Base-by-base conservation (phyloP, 306 rosid species). In the Hippophae gyantsensis region DNA sequence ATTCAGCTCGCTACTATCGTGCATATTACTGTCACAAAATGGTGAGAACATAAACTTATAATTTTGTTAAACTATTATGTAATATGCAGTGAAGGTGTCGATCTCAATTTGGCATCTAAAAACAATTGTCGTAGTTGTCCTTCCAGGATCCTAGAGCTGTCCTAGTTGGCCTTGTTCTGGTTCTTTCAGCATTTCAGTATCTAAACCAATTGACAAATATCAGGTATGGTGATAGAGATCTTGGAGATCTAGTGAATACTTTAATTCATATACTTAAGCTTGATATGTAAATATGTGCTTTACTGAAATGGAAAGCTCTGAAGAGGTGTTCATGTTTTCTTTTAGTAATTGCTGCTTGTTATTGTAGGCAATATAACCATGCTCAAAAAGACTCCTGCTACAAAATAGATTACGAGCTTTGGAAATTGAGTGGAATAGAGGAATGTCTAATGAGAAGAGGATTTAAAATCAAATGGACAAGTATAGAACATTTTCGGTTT, bases 311-410 rank as follows among this genome's bases (percentile, higher is more conserved):
- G 38, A 32, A 32, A 32, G 38, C 5, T 32, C 38, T 32, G 38
- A 32, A 32, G 38, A 32, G 38, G 38, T 32, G 38, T 32, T 2
- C 5, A 32, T 32, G 38, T 32, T 32, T 32, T 4, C 38, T 32
- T 32, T 32, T 32, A 18, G 38, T 13, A n/a, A 44, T 57, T 68
- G 68, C 56, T 78, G 54, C 66, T 65, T 78, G 44, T 71, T 18
- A 32, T 44, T 66, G 10, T 68, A 89, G 97, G 98, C 98, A 63
- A 38, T 90, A 56, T 96, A 18, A 18, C 69, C 58, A 93, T 84
- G 97, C 97, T 93, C 70, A 93, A 88, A 79, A 93, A 80, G 80
- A 93, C 99, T 8, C 97, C 99, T 14, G 99, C 99, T 93, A 83
- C 87, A 93, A 88, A 93, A 93, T 67, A 88, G 72, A 69, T 72